phyloP scores from a whole-genome alignment of 306 rosid genomes.

The Styphnolobium japonicum region DNA sequence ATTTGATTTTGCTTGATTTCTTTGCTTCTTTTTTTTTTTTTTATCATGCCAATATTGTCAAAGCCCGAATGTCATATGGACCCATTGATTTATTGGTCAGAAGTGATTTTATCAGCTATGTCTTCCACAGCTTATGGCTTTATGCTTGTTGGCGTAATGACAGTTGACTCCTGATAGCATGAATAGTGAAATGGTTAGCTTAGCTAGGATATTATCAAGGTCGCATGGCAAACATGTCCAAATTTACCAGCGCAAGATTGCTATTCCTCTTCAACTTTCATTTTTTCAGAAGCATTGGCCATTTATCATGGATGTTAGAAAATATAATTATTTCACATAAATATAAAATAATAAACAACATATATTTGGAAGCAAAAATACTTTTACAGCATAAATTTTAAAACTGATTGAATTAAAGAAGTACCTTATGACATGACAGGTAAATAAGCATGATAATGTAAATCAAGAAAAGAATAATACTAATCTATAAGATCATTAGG shows the following conservation, averaged over 20 bases:
- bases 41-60: background rate
- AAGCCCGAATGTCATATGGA: background rate
- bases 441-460: too few relatives aligned
- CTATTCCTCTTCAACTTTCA: background rate
- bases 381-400: too few relatives aligned
- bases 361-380: too few relatives aligned
- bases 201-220: background rate
- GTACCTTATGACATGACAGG: too few relatives aligned
- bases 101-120: conserved; percentile 7
- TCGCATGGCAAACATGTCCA: background rate
- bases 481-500: too few relatives aligned
- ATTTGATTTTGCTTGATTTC: background rate
- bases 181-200: background rate
- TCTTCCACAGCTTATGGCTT: background rate
- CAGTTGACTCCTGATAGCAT: background rate
- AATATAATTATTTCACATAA: too few relatives aligned
- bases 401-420: too few relatives aligned
- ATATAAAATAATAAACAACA: too few relatives aligned
- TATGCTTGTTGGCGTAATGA: background rate
- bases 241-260: background rate
- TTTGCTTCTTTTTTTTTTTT: background rate
- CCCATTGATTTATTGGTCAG: background rate
- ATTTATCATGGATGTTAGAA: background rate
- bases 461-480: too few relatives aligned
- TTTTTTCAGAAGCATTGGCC: background rate